Base-by-base conservation (phyloP, 2,329 filamentous ascomycete species). In the Rhinocladiella similis region DNA sequence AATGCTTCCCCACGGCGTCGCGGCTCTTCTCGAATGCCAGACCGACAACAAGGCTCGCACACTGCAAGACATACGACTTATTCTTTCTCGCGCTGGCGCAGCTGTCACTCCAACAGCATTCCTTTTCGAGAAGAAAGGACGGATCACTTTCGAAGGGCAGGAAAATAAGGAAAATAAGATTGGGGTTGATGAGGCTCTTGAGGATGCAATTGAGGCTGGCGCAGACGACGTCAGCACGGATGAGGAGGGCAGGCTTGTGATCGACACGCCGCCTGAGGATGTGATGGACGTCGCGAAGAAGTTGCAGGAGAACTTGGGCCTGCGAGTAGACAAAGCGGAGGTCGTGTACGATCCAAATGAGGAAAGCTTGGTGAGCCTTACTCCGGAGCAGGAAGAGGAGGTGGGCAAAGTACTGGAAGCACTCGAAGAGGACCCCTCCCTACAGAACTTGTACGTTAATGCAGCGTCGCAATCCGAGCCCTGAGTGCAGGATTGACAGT, bases 321-420 rank as follows among this genome's bases (percentile, higher is more conserved):
- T 95, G 59, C 82, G 87, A 56, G 82, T 95, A 45, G 76, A 88
- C 53, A 87, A 84, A 63, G 85, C 85, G 16, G 90, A 95, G 54
- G 93, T 97, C 50, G 81, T 96, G 42, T 97, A 90, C 87, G 83
- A 87, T 57, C 83, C 91, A 0, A 94, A 93, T 58, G 84, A 87
- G 66, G 91, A 96, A 60, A 92, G 89, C 0, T 83, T 83, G 69
- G 83, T 89, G 16, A 77, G 6, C 66, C 92, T 38, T 81, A 87
- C 56, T 20, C 79, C 82, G 13, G 77, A 81, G 12, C 78, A 82
- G 1, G 79, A 80, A 0, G 75, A 80, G 48, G 75, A 77, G 16
- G 75, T 97, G 25, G 77, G 78, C 42, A 76, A 80, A 3, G 81
- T 95, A 50, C 57, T 86, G 13, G 68, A 69, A 60, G 57, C 63